Base-by-base conservation (phyloP, 1,139 yeast species). In the Suhomyces yuchorum region DNA sequence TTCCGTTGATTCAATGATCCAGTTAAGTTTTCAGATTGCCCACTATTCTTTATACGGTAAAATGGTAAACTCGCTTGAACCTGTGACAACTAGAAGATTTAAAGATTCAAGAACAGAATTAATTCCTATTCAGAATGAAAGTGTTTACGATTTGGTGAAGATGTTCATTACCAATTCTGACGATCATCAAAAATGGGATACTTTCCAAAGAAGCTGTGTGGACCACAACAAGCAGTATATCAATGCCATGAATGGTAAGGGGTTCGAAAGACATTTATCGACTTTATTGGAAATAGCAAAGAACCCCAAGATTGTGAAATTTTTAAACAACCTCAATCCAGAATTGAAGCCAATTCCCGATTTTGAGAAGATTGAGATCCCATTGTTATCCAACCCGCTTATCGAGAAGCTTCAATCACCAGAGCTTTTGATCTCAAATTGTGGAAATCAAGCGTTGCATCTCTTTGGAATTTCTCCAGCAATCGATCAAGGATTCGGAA, bases 381-480 rank as follows among this genome's bases (percentile, higher is more conserved):
- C 63, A 65, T 84, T 61, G 63, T 82, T 63, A 73, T 90, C 61
- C 71, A 96, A 52, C 76, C 90, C 61, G 70, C 80, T 71, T 14
- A 63, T 75, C 41, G 75, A 73, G 26, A 65, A 62, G 50, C 62
- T 81, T 38, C 66, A 73, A 40, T 63, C 70, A 15, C 78, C 80
- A 0, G 80, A 75, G 48, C 55, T 75, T 26, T 63, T 75, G 44
- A 70, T 75, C 39, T 68, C 76, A 22, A 87, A 87, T 61, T 87
- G 95, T 68, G 95, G 95, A 17, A 87, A 85, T 59, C 87, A 90
- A 11, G 90, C 93, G 0, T 75, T 87, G 54, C 78, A 80, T 42
- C 69, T 84, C 15, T 87, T 87, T 70, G 93, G 93, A 7, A 79
- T 87, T 24, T 85, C 92, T 0, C 95, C 93, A 1, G 88, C 90